These are phyloP conservation scores for Talaromyces pinophilus DNA, from an alignment of 2,329 filamentous ascomycete species.

Conservation along the genomic window DNA sequence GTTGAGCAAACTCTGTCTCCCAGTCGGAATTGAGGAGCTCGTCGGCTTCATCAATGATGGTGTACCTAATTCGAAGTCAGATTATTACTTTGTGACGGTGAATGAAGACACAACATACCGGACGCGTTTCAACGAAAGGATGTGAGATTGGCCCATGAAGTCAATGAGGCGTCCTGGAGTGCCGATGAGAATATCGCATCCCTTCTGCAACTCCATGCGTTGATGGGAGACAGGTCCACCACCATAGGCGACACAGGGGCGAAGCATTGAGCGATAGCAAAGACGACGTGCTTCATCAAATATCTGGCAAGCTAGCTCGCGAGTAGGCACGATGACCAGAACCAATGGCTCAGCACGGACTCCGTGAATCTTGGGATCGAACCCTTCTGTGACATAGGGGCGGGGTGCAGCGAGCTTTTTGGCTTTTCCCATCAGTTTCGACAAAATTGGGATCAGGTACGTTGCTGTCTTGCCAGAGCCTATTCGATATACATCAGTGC, in stretches of 20 bases:
- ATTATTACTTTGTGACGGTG: not conserved
- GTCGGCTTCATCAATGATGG: slow-evolving; percentile 90
- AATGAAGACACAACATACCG: slow-evolving; percentile 53
- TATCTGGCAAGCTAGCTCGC: slow-evolving; percentile 90
- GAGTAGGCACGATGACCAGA: slow-evolving; percentile 79
- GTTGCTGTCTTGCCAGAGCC: slow-evolving; percentile 96
- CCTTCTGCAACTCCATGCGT: slow-evolving; percentile 70
- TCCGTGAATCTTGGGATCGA: slow-evolving; percentile 52
- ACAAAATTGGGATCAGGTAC: slow-evolving; percentile 84
- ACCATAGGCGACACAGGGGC: slow-evolving; percentile 86
- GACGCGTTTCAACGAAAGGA: slow-evolving; percentile 73
- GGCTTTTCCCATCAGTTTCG: slow-evolving; percentile 91
- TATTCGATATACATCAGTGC: slow-evolving; percentile 41
- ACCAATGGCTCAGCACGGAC: slow-evolving; percentile 84
- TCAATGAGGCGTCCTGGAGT: slow-evolving; percentile 85
- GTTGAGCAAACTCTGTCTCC: slow-evolving; percentile 70
- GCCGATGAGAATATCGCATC: slow-evolving; percentile 85
- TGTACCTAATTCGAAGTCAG: slow-evolving; percentile 48
- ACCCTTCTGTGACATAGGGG: slow-evolving; percentile 61
- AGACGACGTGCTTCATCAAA: slow-evolving; percentile 92
- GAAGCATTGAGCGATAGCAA: slow-evolving; percentile 92
- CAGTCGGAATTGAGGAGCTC: slow-evolving; percentile 83
- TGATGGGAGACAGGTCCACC: slow-evolving; percentile 73
- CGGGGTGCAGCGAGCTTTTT: slow-evolving; percentile 78
- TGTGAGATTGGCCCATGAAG: slow-evolving; percentile 70